Conservation (phyloP, 2,329 filamentous ascomycete genomes). For the Camptophora hylomeconis region DNA sequence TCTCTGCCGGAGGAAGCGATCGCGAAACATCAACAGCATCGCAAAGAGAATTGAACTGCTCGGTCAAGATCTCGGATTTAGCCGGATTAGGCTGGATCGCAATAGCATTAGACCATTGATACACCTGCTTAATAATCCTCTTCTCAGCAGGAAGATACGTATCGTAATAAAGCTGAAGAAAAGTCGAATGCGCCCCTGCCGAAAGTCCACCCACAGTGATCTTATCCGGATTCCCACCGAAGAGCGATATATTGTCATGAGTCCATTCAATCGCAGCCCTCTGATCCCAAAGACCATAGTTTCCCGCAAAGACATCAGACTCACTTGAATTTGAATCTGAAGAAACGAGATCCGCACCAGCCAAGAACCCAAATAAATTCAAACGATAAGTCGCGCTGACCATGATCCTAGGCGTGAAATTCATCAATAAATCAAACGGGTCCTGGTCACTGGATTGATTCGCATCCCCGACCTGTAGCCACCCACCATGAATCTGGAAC, state of each 20-base stretch:
- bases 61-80: conserved; percentile 23
- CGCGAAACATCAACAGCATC: conserved; percentile 21
- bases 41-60: conserved; percentile 33
- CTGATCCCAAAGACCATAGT: conserved; percentile 37
- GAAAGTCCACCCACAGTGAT: conserved; percentile 33
- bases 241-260: conserved; percentile 32
- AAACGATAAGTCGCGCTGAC: conserved; percentile 36
- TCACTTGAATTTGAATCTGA: conserved; percentile 12
- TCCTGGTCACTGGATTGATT: conserved; percentile 31
- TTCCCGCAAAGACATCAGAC: conserved; percentile 22
- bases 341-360: conserved; percentile 25
- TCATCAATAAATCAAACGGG: conserved; percentile 31
- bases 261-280: conserved; percentile 39
- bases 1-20: conserved; percentile 17
- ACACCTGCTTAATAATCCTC: conserved; percentile 24
- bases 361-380: conserved; percentile 38
- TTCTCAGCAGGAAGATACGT: conserved; percentile 17
- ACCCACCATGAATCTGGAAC: conserved; percentile 31
- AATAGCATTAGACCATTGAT: conserved; percentile 35
- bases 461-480: conserved; percentile 35
- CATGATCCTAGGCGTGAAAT: conserved; percentile 22
- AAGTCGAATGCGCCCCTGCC: conserved; percentile 32
- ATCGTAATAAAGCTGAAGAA: conserved; percentile 29
- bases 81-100: conserved; percentile 30
- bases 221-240: conserved; percentile 34